Percentiles rank a stretch among this genome's conserved stretches.
phyloP scores from a whole-genome alignment of 768 basidiomycete genomes.

The Agrocybe praecox region DNA sequence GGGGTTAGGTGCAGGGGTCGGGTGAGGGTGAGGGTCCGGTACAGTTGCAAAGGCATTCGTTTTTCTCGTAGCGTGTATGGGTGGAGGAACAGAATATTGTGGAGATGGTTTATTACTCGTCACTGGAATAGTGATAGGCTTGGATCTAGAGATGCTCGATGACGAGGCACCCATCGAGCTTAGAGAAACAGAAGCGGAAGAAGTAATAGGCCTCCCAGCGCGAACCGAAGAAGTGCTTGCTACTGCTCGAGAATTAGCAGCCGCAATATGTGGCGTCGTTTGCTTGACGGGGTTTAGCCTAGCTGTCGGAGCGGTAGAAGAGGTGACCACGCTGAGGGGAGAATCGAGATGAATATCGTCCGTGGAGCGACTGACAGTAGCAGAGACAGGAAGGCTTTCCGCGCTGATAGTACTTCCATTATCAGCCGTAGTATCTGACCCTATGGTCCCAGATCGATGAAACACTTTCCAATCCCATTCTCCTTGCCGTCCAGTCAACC shows the following conservation, averaged over 20 bases:
- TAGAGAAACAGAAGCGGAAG: too few relatives aligned
- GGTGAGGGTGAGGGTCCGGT: conserved; percentile 74
- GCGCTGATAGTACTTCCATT: conserved; percentile 53
- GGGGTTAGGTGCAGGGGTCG: conserved; percentile 59
- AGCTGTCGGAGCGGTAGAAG: conserved; percentile 19
- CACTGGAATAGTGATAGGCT: conserved; percentile 43
- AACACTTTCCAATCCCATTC: conserved; percentile 79
- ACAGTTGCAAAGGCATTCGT: conserved; percentile 31
- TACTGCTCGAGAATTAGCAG: neutral
- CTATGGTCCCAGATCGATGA: conserved; percentile 35
- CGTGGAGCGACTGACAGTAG: conserved; percentile 29
- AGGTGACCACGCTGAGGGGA: conserved; percentile 17
- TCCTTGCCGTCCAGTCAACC: conserved; percentile 46
- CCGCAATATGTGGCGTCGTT: neutral
- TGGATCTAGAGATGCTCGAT: conserved; percentile 15
- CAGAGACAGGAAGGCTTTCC: conserved; percentile 41
- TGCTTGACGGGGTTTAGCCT: conserved; percentile 25
- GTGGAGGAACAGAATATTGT: conserved; percentile 51
- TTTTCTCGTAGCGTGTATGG: conserved; percentile 37
- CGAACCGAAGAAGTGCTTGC: neutral
- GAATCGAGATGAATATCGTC: conserved; percentile 24
- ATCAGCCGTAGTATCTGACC: conserved; percentile 38
- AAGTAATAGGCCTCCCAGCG: too few relatives aligned
- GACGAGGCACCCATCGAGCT: neutral
- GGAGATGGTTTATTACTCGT: conserved; percentile 33